Base-by-base conservation (phyloP, 805 yeast species). In the Cyberlindnera nakhonratchasimensis region DNA sequence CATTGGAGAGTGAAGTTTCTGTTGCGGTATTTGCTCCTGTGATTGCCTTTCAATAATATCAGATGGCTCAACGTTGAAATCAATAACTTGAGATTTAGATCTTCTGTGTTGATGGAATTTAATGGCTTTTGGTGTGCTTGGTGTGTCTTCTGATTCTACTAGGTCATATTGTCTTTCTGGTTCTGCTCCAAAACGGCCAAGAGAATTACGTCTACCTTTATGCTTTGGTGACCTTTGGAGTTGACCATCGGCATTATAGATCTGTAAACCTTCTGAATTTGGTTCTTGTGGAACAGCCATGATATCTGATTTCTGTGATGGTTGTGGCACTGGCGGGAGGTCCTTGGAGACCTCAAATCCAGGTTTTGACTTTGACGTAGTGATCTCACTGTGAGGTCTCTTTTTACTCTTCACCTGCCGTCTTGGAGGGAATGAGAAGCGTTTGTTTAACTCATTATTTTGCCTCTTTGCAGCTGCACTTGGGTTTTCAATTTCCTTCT, bases 351-450 rank as follows among this genome's bases (percentile, higher is more conserved):
- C n/a, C 13, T 22, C 14, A 20, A 12, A 9, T n/a, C 6, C 11
- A 18, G 26, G 6, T 20, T 5, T 14, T 21, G 28, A 14, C 18
- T 33, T 6, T n/a, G 26, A 29, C 18, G 19, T 20, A 18, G 19
- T 18, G 9, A 32, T 12, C 17, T 20, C 34, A 14, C 8, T 33
- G 20, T 33, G 26, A n/a, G n/a, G n/a, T n/a, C n/a, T n/a, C n/a
- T 21, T 23, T 5, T n/a, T 18, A 8, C 19, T 24, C 13, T 34
- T 23, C 2, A 29, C 7, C 7, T 37, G 19, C 4, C 20, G 23
- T 18, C 44, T 32, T 34, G 53, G 51, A 10, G 62, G 62, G 43
- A 57, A 58, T 6, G 57, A 46, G 40, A 58, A 58, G 6, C 37
- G 37, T 37, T 42, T 48, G 39, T 58, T 55, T 21, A 58, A 40